phyloP scores from a whole-genome alignment of 805 yeast genomes.

The Saccharomyces mikatae region DNA sequence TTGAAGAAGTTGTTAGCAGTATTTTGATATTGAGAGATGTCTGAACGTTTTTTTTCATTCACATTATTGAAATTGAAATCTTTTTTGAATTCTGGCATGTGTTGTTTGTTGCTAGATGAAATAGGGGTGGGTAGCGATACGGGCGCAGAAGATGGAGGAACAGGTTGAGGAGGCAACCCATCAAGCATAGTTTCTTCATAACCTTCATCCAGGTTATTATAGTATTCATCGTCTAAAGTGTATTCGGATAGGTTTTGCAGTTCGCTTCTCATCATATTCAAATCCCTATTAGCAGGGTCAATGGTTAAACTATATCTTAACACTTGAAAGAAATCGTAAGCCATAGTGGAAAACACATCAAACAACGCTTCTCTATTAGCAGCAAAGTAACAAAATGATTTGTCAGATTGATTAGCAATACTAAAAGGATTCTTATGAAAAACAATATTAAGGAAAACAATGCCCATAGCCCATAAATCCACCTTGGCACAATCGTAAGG shows the following conservation, averaged over 20 bases:
- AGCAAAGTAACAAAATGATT: constrained; percentile 76
- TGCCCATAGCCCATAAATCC: constrained; percentile 86
- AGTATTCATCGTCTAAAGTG: constrained; percentile 74
- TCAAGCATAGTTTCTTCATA: constrained; percentile 15
- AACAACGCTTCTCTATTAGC: constrained; percentile 81
- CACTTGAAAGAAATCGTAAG: constrained; percentile 78
- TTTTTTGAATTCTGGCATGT: constrained; percentile 13
- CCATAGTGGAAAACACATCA: constrained; percentile 85
- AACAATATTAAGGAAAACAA: constrained; percentile 73
- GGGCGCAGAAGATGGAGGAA: constrained; percentile 28
- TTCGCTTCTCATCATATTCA: constrained; percentile 52
- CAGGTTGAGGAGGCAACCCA: constrained; percentile 13
- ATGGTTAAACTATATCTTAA: constrained; percentile 69
- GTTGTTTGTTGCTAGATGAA: constrained; percentile 12
- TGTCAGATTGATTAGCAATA: constrained; percentile 73
- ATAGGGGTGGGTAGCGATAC: constrained; percentile 27
- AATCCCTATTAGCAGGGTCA: constrained; percentile 78
- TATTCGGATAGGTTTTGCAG: constrained; percentile 53
- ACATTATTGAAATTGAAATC: neutral
- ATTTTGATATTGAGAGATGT: neutral
- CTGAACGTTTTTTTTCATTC: neutral
- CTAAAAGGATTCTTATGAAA: constrained; percentile 84
- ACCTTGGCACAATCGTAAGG: constrained; percentile 72
- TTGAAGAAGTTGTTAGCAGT: neutral
- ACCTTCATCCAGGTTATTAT: constrained; percentile 33